These are phyloP conservation scores for Cardamine chenopodiifolia DNA, from an alignment of 345 rosid species.

Conservation along the genomic window DNA sequence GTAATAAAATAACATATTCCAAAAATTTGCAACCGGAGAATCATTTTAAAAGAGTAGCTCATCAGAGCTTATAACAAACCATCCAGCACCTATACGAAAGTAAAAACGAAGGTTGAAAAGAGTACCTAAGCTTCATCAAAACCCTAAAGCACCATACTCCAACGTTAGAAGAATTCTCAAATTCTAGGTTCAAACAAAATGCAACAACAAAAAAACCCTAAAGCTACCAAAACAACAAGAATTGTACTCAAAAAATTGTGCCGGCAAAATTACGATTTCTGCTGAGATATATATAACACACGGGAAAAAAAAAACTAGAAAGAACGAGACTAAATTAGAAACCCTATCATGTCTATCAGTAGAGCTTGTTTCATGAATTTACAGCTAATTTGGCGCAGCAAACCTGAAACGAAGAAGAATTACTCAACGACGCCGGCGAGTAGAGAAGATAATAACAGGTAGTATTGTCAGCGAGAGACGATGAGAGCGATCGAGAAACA, in stretches of 20 bases:
- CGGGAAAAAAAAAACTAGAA: conserved; percentile 3
- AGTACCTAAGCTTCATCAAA: not conserved
- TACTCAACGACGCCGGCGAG: conserved; percentile 20
- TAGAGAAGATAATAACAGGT: conserved; percentile 1
- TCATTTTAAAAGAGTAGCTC: not conserved
- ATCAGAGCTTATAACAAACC: conserved; percentile 1
- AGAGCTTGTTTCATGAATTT: conserved; percentile 8
- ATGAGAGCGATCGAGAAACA: not conserved
- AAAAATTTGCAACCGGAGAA: not conserved
- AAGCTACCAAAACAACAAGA: conserved; percentile 17
- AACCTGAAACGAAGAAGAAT: not conserved
- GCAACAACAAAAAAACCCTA: conserved; percentile 13
- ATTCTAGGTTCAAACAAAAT: not conserved
- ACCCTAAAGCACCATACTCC: not conserved
- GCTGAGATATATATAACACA: not conserved
- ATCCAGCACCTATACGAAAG: not conserved
- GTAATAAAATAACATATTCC: not conserved
- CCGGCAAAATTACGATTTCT: not conserved
- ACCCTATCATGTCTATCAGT: conserved; percentile 8
- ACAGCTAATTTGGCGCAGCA: conserved; percentile 5
- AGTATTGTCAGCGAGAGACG: not conserved
- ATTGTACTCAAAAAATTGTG: not conserved
- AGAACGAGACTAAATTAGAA: not conserved
- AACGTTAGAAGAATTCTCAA: not conserved
- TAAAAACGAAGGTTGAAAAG: not conserved